A percentile compares a stretch with the other conserved stretches of the same genome.
These are phyloP conservation scores for Monosporascus sp. DNA, from an alignment of 2,329 filamentous ascomycete genomes.

Conservation along the genomic window DNA sequence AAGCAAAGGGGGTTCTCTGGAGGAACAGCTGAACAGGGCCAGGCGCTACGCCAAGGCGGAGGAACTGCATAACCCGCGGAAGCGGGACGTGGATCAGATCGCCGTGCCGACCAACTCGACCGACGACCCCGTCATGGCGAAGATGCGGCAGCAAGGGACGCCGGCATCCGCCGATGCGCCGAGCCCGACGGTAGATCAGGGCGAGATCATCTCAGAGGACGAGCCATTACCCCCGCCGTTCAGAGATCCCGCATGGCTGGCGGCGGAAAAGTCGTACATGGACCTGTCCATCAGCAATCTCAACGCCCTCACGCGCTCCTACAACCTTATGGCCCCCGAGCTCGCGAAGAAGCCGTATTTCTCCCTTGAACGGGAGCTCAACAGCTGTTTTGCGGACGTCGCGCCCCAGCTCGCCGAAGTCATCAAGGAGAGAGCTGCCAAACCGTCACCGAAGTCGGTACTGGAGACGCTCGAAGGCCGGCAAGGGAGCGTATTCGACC, in stretches of 20 bases:
- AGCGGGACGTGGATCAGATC: conserved; percentile 39
- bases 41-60: conserved; percentile 73
- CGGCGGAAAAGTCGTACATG: conserved; percentile 68
- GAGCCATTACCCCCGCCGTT: conserved; percentile 54
- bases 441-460: conserved; percentile 33
- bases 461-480: conserved; percentile 34
- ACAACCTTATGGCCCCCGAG: conserved; percentile 91
- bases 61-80: conserved; percentile 53
- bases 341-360: conserved; percentile 93
- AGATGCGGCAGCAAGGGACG: conserved; percentile 31
- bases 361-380: conserved; percentile 74
- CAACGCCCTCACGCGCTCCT: conserved; percentile 75
- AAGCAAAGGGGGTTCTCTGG: conserved; percentile 66
- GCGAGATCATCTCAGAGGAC: conserved; percentile 9
- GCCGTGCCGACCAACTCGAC: conserved; percentile 41
- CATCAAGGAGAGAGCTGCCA: conserved; percentile 62
- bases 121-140: conserved; percentile 43
- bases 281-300: conserved; percentile 70
- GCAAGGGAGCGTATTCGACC: conserved; percentile 52
- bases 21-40: conserved; percentile 67
- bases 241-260: conserved; percentile 72
- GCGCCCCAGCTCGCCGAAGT: conserved; percentile 68
- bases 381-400: conserved; percentile 77
- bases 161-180: conserved; percentile 4
- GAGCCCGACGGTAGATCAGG: conserved; percentile 1